Percentiles rank a stretch among this genome's conserved stretches.
phyloP scores from a whole-genome alignment of 306 rosid species.

The Argentina anserina region DNA sequence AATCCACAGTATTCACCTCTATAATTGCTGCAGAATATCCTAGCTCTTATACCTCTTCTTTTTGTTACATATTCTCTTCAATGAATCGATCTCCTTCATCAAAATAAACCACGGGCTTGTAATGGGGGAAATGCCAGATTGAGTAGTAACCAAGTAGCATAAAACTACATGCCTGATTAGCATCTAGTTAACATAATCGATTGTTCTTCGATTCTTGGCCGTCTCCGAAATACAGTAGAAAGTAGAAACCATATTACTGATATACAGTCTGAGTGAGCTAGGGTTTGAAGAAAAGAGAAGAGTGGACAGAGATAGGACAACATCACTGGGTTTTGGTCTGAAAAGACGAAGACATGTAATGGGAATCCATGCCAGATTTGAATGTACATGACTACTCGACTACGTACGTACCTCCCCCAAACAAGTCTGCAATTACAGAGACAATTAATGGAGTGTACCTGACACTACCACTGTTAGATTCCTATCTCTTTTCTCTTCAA shows the following conservation, averaged over 20 bases:
- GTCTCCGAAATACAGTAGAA: neutral
- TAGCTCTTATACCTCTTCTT: neutral
- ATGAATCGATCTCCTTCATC: neutral
- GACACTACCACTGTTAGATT: slow-evolving; percentile 18
- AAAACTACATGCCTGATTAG: neutral
- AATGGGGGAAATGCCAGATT: neutral
- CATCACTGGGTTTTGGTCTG: slow-evolving; percentile 44
- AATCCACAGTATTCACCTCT: neutral
- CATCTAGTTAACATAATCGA: neutral
- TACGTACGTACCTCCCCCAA: slow-evolving; percentile 1
- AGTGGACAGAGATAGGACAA: slow-evolving; percentile 34
- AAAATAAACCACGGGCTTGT: neutral
- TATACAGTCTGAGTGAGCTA: neutral
- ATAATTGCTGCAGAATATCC: slow-evolving; percentile 1
- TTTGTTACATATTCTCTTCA: neutral
- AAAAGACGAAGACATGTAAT: slow-evolving; percentile 19
- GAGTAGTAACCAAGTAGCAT: neutral
- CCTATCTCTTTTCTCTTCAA: neutral
- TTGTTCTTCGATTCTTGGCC: neutral
- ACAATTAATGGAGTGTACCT: slow-evolving; percentile 29
- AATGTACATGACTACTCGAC: slow-evolving; percentile 29
- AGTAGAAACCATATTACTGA: neutral
- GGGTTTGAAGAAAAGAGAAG: slow-evolving; percentile 2
- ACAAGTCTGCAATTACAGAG: slow-evolving; percentile 19
- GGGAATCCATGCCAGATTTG: slow-evolving; percentile 26